A percentile compares a stretch with the other conserved stretches of the same genome.
Evolutionary conservation across 225 moss, liverwort and hornwort genomes (phyloP).

Genomic region (Pseudoscleropodium purum): DNA sequence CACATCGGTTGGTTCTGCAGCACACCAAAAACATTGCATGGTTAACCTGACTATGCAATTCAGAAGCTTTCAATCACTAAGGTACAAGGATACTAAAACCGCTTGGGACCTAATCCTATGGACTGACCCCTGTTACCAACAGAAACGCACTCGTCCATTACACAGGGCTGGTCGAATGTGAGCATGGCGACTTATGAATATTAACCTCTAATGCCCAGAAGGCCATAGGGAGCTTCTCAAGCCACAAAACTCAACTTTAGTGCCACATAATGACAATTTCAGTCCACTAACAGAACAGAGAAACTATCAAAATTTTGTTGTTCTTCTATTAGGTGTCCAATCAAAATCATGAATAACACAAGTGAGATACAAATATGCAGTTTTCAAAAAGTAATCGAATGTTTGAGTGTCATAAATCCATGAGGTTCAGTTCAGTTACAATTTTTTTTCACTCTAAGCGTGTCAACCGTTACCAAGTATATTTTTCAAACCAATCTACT

Average conservation of each 20-base stretch:
- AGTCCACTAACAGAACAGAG: background rate
- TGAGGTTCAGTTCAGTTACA: background rate
- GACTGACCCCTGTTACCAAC: background rate
- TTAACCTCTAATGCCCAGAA: background rate
- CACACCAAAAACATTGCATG: background rate
- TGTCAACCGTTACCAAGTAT: background rate
- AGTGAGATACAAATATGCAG: background rate
- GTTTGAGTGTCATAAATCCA: background rate
- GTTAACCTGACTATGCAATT: background rate
- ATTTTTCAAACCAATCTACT: background rate
- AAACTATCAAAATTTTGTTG: background rate
- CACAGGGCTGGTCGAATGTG: background rate
- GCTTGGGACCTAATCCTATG: background rate
- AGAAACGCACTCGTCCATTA: background rate
- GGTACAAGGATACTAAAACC: background rate
- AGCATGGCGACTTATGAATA: background rate
- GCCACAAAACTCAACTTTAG: background rate
- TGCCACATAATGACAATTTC: background rate
- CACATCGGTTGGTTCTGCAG: constrained; percentile 43
- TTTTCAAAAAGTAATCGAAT: background rate
- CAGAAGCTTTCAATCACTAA: background rate
- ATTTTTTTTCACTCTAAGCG: background rate
- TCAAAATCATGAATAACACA: background rate
- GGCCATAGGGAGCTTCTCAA: too few relatives aligned
- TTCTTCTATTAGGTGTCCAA: background rate